phyloP scores from a whole-genome alignment of 352 stramenopile species.

The Globisporangium nagaii region DNA sequence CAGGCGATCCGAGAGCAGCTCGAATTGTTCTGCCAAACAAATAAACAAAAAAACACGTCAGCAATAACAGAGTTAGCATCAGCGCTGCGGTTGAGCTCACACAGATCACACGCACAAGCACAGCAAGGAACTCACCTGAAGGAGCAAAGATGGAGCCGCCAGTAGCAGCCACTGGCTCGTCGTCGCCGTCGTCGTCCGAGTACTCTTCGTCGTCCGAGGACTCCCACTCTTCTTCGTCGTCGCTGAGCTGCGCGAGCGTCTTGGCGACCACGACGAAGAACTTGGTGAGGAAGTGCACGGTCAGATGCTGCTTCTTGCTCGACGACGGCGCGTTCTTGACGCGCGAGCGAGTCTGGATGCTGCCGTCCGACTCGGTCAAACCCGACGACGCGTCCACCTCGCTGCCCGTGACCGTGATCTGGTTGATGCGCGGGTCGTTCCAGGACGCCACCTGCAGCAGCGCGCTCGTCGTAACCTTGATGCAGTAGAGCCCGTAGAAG shows the following conservation, averaged over 20 bases:
- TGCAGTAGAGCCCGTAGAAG: constrained; percentile 80
- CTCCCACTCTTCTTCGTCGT: constrained; percentile 78
- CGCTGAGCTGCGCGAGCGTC: constrained; percentile 57
- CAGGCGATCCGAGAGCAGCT: constrained; percentile 64
- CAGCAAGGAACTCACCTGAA: constrained; percentile 32
- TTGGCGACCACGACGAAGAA: constrained; percentile 69
- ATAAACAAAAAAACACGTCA: constrained; percentile 8
- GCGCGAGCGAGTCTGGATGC: constrained; percentile 60
- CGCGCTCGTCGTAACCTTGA: constrained; percentile 80
- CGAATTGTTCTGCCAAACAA: constrained; percentile 64
- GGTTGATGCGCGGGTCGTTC: constrained; percentile 66
- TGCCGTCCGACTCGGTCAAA: constrained; percentile 2
- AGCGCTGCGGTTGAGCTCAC: background rate
- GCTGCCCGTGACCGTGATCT: constrained; percentile 59
- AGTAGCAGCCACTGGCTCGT: constrained; percentile 9
- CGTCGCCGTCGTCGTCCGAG: constrained; percentile 51
- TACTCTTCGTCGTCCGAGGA: constrained; percentile 61
- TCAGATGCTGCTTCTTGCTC: constrained; percentile 30
- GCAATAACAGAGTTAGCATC: background rate
- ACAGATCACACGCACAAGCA: background rate
- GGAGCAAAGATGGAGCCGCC: constrained; percentile 52
- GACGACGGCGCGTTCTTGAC: constrained; percentile 25
- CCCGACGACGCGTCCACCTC: constrained; percentile 20
- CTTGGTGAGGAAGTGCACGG: constrained; percentile 79
- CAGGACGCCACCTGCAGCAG: constrained; percentile 67